These are phyloP conservation scores for Leucocoprinus birnbaumii DNA, from an alignment of 768 basidiomycete species.

Conservation along the genomic window DNA sequence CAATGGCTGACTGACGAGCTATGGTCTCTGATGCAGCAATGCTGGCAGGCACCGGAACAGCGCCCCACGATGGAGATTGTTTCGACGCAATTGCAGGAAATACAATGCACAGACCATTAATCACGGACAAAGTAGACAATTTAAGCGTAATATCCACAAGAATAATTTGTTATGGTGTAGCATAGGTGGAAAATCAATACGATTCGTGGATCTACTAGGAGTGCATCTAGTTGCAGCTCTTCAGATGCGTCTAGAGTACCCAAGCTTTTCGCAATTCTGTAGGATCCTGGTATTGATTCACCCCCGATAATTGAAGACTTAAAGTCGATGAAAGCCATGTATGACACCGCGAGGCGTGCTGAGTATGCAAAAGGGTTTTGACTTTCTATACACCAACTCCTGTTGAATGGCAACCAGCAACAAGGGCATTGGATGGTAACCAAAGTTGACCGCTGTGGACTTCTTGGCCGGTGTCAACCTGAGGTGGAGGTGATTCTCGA, in stretches of 20 bases:
- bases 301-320: too few species aligned
- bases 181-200: too few species aligned
- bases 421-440: conserved; percentile 49
- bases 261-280: too few species aligned
- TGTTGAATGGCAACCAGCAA: conserved; percentile 40
- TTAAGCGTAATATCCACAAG: too few species aligned
- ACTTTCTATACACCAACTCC: conserved; percentile 29
- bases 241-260: too few species aligned
- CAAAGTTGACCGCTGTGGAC: conserved; percentile 43
- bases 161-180: too few species aligned
- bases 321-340: too few species aligned
- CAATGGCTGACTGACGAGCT: conserved; percentile 43
- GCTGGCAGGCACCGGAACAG: conserved; percentile 32
- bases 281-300: too few species aligned
- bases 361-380: conserved; percentile 6
- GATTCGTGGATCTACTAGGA: too few species aligned
- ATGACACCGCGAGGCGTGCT: background rate
- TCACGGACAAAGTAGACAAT: too few species aligned
- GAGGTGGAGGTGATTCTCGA: conserved; percentile 32
- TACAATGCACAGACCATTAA: too few species aligned
- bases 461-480: conserved; percentile 44
- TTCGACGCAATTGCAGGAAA: conserved; percentile 14
- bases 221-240: too few species aligned
- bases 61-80: conserved; percentile 41
- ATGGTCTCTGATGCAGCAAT: conserved; percentile 43